Conservation (phyloP, 768 basidiomycete species). For the Cystobasidium tubakii region DNA sequence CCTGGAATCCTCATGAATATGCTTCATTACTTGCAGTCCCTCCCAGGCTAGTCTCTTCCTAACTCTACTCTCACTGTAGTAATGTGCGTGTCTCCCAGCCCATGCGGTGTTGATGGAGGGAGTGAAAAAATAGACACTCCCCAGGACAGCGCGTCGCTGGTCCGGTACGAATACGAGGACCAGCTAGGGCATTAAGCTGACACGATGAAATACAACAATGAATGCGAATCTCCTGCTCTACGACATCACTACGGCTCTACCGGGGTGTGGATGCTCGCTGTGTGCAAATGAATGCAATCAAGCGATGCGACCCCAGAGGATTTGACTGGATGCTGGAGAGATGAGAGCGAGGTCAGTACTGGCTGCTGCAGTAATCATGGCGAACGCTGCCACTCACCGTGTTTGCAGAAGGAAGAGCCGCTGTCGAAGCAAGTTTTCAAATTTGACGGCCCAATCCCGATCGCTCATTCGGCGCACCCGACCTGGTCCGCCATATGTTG, state of each 20-base stretch:
- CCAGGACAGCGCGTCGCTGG: background rate
- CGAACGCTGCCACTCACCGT: background rate
- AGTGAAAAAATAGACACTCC: background rate
- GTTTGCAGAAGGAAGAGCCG: background rate
- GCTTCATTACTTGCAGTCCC: too few relatives aligned
- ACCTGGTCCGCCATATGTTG: background rate
- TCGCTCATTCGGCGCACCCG: background rate
- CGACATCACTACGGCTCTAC: slow-evolving; percentile 32
- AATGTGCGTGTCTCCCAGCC: slow-evolving; percentile 33
- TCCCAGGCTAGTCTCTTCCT: too few relatives aligned
- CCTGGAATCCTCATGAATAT: too few relatives aligned
- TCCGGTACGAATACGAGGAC: background rate
- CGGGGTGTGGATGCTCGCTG: slow-evolving; percentile 12
- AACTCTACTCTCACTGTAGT: too few relatives aligned
- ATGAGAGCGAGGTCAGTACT: background rate
- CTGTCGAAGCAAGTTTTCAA: background rate
- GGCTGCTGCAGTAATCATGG: background rate
- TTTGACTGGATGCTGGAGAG: slow-evolving; percentile 35
- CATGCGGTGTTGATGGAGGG: background rate
- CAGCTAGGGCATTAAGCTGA: slow-evolving; percentile 34
- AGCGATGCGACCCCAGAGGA: slow-evolving; percentile 16
- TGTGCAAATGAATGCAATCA: too few relatives aligned
- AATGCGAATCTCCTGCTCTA: background rate
- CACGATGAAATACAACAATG: background rate
- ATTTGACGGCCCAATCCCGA: background rate